Conservation (phyloP, 2,329 filamentous ascomycete species). For the Trichoderma polysporum region DNA sequence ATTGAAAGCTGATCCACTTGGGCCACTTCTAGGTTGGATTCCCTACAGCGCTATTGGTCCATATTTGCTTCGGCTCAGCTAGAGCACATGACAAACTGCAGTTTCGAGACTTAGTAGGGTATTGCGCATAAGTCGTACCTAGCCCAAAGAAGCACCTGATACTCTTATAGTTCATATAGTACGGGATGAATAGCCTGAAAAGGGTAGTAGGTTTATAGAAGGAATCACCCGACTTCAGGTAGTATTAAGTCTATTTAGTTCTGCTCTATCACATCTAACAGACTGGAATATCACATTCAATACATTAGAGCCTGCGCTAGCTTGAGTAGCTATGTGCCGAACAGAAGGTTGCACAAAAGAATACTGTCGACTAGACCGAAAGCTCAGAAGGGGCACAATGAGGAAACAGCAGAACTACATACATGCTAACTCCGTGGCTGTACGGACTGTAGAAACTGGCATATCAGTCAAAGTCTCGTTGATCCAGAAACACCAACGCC, state of each 20-base stretch:
- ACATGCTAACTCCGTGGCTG: background rate
- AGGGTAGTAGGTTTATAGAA: background rate
- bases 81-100: background rate
- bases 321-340: background rate
- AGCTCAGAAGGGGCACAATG: background rate
- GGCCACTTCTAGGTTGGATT: background rate
- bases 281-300: background rate
- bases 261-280: background rate
- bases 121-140: background rate
- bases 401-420: background rate
- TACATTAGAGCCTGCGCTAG: background rate
- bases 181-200: background rate
- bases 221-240: background rate
- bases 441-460: background rate
- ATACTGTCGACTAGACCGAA: background rate
- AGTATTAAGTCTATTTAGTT: background rate
- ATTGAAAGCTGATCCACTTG: background rate
- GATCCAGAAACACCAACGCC: background rate
- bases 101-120: background rate
- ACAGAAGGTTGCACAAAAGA: background rate
- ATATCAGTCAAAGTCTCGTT: background rate
- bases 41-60: background rate
- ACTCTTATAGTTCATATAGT: background rate
- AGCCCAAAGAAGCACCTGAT: background rate
- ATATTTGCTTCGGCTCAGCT: background rate